These are phyloP conservation scores for Hamamelis virginiana DNA, from an alignment of 164 flowering plant genomes.

Conservation along the genomic window DNA sequence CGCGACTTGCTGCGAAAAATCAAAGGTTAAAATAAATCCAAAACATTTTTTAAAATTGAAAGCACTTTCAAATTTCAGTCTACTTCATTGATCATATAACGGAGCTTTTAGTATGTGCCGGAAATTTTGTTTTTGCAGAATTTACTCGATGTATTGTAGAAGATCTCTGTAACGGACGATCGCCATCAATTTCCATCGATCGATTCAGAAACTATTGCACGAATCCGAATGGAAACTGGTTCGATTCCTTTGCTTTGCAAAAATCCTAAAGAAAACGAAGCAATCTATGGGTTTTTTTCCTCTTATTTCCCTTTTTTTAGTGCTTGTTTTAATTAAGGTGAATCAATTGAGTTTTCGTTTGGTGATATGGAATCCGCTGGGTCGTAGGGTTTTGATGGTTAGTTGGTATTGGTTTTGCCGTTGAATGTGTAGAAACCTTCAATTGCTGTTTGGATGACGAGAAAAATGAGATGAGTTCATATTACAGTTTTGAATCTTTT, in stretches of 20 bases:
- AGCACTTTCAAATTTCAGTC: neutral
- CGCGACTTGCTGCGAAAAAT: constrained; percentile 25
- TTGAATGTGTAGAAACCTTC: no score
- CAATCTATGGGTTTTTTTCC: no score
- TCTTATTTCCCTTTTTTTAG: no score
- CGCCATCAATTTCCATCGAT: constrained; percentile 44
- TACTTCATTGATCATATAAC: neutral
- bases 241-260: constrained; percentile 4
- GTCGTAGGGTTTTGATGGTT: no score
- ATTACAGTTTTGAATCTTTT: no score
- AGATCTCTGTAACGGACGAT: constrained; percentile 49
- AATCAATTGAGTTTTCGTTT: no score
- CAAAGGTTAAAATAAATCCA: constrained; percentile 22
- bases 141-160: constrained; percentile 51
- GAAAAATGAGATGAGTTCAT: no score
- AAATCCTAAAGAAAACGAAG: no score
- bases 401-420: no score
- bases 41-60: neutral
- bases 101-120: neutral
- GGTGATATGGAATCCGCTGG: no score
- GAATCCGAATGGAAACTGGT: constrained; percentile 56
- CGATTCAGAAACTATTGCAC: constrained; percentile 64
- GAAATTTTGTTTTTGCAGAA: constrained; percentile 27
- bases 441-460: no score
- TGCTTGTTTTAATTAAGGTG: no score